Base-by-base conservation (phyloP, 1,139 yeast genomes). In the Debaryomyces udenii region DNA sequence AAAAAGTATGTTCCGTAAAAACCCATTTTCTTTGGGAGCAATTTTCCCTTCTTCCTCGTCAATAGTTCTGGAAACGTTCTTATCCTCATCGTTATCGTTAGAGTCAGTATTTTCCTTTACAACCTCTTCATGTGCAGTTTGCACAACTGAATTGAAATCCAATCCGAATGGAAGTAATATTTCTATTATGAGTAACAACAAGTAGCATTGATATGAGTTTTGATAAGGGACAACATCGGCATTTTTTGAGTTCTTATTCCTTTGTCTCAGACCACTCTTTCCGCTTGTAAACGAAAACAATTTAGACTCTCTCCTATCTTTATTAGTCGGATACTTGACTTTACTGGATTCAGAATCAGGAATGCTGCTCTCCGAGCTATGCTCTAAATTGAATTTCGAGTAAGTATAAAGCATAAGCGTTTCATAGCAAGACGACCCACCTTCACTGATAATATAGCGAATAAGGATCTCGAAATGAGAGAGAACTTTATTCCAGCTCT, bases 391-490 rank as follows among this genome's bases (percentile, higher is more conserved):
- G 42, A 73, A 70, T 37, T 64, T 68, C 3, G 56, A 46, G 31
- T 64, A 58, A 3, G 71, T 54, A 46, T 62, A 70, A 3, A 54
- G 53, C 7, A 68, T 54, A 27, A 73, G 55, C 10, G 66, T 61
- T 43, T 72, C 78, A 47, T 70, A 71, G 30, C 68, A 58, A 17
- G 60, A 61, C 5, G 71, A 56, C 1, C 78, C 78, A 26, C 68
- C 48, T 52, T 73, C 78, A 28, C 59, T 57, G 3, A 71, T 54
- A 9, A 73, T 46, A 47, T 53, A 70, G 26, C 66, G 64, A 3
- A 72, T 36, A 1, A 69, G 53, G 2, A 53, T 49, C 3, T 50
- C 44, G 70, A 71, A 69, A 17, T 69, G 74, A 4, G 44, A 38
- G 27, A 68, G 47, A 0, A 57, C 48, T 32, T 61, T 64, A 31